A percentile compares a stretch with the other conserved stretches of the same genome.
phyloP scores from a whole-genome alignment of 768 basidiomycete species.

The Tulasnella sp. region DNA sequence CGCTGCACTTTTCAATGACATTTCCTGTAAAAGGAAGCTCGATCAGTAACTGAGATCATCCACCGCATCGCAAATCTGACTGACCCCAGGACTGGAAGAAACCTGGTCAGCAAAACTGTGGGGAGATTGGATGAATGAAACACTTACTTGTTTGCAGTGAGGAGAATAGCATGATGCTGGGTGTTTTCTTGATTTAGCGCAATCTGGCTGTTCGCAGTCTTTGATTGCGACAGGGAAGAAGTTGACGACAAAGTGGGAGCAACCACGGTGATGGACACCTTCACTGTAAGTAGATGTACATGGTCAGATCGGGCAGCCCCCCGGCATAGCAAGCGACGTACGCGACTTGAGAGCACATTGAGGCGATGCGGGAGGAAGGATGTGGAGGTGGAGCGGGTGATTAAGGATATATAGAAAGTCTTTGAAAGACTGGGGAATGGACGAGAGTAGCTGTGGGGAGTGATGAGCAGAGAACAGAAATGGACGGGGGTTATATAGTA shows the following conservation, averaged over 20 bases:
- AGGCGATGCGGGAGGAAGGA: background rate
- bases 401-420: background rate
- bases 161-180: slow-evolving; percentile 13
- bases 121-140: slow-evolving; percentile 1
- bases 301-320: background rate
- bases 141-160: background rate
- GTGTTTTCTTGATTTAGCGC: slow-evolving; percentile 8
- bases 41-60: slow-evolving; percentile 3
- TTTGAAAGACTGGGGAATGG: background rate
- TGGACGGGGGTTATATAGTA: no score
- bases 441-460: background rate
- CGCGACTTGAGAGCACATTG: slow-evolving; percentile 15
- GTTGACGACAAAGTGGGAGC: slow-evolving; percentile 14
- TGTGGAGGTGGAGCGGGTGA: background rate
- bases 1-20: slow-evolving; percentile 8
- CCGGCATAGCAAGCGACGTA: slow-evolving; percentile 2
- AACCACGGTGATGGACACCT: slow-evolving; percentile 13
- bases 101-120: background rate
- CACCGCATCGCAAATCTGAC: background rate
- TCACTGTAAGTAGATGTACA: slow-evolving; percentile 6
- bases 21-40: slow-evolving; percentile 2
- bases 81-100: background rate
- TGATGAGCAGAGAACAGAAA: no score
- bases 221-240: slow-evolving; percentile 14
- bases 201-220: slow-evolving; percentile 6